These are phyloP conservation scores for Phytophthora pluvialis DNA, from an alignment of 352 stramenopile species.

Conservation along the genomic window DNA sequence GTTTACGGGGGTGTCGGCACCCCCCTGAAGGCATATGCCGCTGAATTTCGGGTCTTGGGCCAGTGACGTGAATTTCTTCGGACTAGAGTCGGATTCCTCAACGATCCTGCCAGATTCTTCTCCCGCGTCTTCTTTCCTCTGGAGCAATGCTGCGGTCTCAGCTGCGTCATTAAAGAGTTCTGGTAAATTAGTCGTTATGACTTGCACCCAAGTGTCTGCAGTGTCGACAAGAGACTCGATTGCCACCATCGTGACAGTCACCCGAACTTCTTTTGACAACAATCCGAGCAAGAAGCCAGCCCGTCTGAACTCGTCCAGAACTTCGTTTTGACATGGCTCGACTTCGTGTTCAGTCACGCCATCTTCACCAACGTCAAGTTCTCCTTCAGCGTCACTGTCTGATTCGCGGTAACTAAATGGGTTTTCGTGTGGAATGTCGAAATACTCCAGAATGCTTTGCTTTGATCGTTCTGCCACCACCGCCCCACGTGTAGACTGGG, in stretches of 20 bases:
- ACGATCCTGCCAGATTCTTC: background rate
- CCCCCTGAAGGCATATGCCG: constrained; percentile 53
- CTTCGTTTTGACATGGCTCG: constrained; percentile 27
- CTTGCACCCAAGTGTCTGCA: constrained; percentile 63
- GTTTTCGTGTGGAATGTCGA: constrained; percentile 74
- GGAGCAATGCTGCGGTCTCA: constrained; percentile 15
- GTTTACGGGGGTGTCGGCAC: constrained; percentile 14
- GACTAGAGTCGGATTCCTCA: constrained; percentile 40
- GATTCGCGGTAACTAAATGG: constrained; percentile 75
- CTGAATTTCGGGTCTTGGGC: constrained; percentile 77
- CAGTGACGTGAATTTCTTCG: constrained; percentile 71
- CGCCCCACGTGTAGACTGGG: constrained; percentile 3
- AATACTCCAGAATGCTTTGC: constrained; percentile 79
- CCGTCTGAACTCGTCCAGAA: constrained; percentile 56
- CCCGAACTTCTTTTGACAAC: constrained; percentile 56
- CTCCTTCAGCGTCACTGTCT: constrained; percentile 38
- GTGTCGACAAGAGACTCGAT: constrained; percentile 74
- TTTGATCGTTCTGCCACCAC: constrained; percentile 38
- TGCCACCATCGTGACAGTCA: constrained; percentile 66
- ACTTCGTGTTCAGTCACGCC: background rate
- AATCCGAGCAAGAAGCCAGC: constrained; percentile 69
- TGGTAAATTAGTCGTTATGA: constrained; percentile 51
- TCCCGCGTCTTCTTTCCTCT: constrained; percentile 26
- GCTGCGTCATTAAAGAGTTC: constrained; percentile 41
- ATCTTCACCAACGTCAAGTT: constrained; percentile 17